Evolutionary conservation across 306 rosid genomes (phyloP), one percentile per base, ranked within the genome.

Genomic region (Glycine latifolia): DNA sequence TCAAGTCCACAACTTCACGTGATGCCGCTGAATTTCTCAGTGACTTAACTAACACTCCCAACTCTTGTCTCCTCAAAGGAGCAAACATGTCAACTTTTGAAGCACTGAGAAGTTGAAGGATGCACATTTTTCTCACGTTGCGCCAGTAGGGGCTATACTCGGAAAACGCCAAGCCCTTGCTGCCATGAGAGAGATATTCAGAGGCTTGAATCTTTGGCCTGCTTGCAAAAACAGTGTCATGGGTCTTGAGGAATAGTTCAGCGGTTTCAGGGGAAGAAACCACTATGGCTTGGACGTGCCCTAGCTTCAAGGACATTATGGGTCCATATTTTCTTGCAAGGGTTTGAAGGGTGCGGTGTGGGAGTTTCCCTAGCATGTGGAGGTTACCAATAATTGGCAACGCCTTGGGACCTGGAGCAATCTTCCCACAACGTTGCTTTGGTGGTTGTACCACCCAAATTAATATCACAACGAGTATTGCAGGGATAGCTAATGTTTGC

Each of bases 201-300:
- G 72, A 9, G 0, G 73, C 77, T 47, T 85, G 59, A 14, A 6
- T 10, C 4, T 7, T 65, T 0, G 85, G 85, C 11, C 88, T 37
- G 41, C 43, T 77, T 0, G 88, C 77, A 0, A 81, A 85, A 8
- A 8, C 11, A 3, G 37, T 37, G 83, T 89, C 90, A 10, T 86
- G 85, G 16, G 89, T 87, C 79, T 78, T 87, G 43, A 91, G 91
- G 80, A 89, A 87, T 3, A 72, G 82, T 59, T 91, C 79, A 0
- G 91, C 92, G 0, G 86, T 66, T 47, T 31, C 56, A 3, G 91
- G 67, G 16, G 91, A 83, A 0, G 90, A 83, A 39, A 88, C 52
- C 44, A 83, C 86, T 3, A 88, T 71, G 47, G 83, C 0, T 13
- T 68, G 85, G 3, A 74, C 71, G 8, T 59, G 76, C 14, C 91